phyloP scores from a whole-genome alignment of 2,329 filamentous ascomycete genomes.

The Paraphoma sp. region DNA sequence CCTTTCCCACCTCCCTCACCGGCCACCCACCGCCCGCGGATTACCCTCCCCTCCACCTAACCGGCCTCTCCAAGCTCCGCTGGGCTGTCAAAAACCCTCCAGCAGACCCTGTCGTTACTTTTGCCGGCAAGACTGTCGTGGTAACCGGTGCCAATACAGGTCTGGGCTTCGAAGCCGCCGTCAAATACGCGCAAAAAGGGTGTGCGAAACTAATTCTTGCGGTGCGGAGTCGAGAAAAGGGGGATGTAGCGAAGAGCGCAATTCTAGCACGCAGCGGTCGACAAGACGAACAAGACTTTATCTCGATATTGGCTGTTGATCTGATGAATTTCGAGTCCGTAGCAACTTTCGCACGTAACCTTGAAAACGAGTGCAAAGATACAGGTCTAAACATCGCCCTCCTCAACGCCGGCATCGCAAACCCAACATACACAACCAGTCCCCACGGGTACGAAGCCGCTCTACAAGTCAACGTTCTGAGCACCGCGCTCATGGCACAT shows the following conservation, averaged over 20 bases:
- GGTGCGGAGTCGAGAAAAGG: slow-evolving; percentile 48
- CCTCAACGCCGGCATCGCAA: slow-evolving; percentile 40
- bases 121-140: slow-evolving; percentile 45
- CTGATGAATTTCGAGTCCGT: slow-evolving; percentile 47
- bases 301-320: slow-evolving; percentile 53
- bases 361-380: slow-evolving; percentile 9
- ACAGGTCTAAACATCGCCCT: slow-evolving; percentile 35
- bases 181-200: slow-evolving; percentile 47
- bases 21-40: not conserved
- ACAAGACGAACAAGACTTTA: slow-evolving; percentile 24
- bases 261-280: slow-evolving; percentile 39
- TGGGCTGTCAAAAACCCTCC: slow-evolving; percentile 18
- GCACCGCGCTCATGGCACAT: slow-evolving; percentile 36
- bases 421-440: not conserved
- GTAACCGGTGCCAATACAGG: slow-evolving; percentile 56
- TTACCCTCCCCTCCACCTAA: not conserved
- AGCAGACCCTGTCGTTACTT: slow-evolving; percentile 24
- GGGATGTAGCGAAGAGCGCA: slow-evolving; percentile 42
- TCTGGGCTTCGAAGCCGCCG: slow-evolving; percentile 30
- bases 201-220: slow-evolving; percentile 49
- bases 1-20: not conserved
- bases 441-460: slow-evolving; percentile 34
- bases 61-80: not conserved
- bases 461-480: slow-evolving; percentile 45
- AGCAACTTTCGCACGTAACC: slow-evolving; percentile 25